These are phyloP conservation scores for Trichoderma gamsii DNA, from an alignment of 495 filamentous ascomycete genomes.

Conservation along the genomic window DNA sequence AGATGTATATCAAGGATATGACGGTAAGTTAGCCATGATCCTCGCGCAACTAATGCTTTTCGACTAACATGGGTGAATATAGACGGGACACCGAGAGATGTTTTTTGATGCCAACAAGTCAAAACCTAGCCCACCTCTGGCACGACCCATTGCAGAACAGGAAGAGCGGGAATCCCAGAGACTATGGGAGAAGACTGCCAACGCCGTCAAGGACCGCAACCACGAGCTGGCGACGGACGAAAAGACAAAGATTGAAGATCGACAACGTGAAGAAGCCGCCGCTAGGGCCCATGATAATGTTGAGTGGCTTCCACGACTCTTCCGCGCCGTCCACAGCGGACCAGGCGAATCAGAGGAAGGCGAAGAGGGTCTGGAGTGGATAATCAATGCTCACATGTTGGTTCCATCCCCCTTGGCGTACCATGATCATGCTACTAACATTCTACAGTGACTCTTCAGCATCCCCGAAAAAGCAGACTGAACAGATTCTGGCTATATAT, in stretches of 20 bases:
- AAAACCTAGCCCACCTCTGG: constrained; percentile 66
- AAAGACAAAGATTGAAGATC: constrained; percentile 90
- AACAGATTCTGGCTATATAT: constrained; percentile 81
- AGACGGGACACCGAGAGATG: constrained; percentile 84
- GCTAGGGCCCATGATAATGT: constrained; percentile 71
- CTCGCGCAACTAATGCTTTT: neutral
- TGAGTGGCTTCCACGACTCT: constrained; percentile 85
- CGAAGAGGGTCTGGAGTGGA: constrained; percentile 86
- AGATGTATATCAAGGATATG: constrained; percentile 83
- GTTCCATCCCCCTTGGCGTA: constrained; percentile 23
- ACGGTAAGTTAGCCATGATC: constrained; percentile 47
- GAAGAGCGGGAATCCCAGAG: constrained; percentile 83
- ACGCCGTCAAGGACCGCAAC: constrained; percentile 74
- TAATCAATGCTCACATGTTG: constrained; percentile 84
- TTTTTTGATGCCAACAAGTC: constrained; percentile 81
- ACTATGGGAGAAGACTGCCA: constrained; percentile 73
- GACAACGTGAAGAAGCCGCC: constrained; percentile 82
- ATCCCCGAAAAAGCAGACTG: constrained; percentile 64
- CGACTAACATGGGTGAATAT: constrained; percentile 6
- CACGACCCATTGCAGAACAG: constrained; percentile 77
- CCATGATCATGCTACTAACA: constrained; percentile 27
- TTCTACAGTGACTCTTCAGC: constrained; percentile 52
- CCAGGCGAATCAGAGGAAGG: constrained; percentile 71
- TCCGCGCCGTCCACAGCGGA: constrained; percentile 67
- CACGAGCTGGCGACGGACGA: constrained; percentile 89